Evolutionary conservation across 768 basidiomycete genomes (phyloP), one percentile per base, ranked within the genome.

Genomic region (Lentinula sp.): DNA sequence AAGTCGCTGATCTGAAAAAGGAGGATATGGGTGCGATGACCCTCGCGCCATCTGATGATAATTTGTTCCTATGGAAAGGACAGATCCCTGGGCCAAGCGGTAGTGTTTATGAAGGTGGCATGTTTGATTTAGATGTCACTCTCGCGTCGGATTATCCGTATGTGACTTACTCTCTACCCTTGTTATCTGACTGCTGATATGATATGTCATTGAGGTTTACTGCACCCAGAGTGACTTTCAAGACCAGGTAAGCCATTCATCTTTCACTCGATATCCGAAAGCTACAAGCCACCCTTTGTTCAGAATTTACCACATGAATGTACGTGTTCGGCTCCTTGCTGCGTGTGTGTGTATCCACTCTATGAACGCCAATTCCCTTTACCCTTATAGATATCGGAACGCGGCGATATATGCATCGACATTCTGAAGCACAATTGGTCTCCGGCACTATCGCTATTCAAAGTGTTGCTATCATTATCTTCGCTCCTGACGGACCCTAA

Each of bases 341-440:
- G 5, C 3, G 8, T 7, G 18, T 7, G 18, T 48, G 9, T 48
- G 7, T 6, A 23, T n/a, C 10, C 21, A 6, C 46, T 21, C 46
- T 21, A 4, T 54, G 23, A 23, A 51, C 59, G 28, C 46, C 46
- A 46, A 62, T 13, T 64, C 13, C 57, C 35, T 16, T 45, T n/a
- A 13, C 59, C 59, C 56, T 37, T 15, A 34, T 52, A 83, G 79
- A 91, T 91, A 49, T 88, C 86, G 55, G 89, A 91, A 61, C 80
- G 82, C 56, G 91, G 89, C 46, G 81, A 79, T 65, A 87, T 93
- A 57, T 93, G 91, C 68, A 90, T 94, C 65, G 91, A 97, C 74
- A 93, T 96, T 55, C 82, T 98, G 61, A 97, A 98, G 75, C 82
- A 86, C 68, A 90, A 92, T 67, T 98, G 95, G 95, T 95, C 92